Conservation (phyloP, 176 grass and related monocot genomes). For the Musa schizocarpa region DNA sequence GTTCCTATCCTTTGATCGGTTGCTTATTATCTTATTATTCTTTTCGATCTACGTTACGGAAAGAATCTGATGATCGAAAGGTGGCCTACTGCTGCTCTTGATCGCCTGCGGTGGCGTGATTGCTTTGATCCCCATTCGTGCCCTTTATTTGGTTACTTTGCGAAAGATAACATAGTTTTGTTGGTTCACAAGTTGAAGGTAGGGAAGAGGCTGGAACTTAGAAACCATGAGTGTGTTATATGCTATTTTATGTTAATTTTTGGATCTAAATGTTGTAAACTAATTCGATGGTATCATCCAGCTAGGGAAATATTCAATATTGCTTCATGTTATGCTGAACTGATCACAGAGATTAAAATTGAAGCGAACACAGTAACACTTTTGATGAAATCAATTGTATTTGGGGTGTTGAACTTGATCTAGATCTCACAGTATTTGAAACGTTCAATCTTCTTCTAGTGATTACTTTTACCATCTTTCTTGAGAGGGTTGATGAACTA, state of each 20-base stretch:
- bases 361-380: too few species aligned
- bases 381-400: too few species aligned
- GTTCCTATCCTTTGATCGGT: too few species aligned
- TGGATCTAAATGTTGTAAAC: background rate
- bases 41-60: background rate
- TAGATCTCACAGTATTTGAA: background rate
- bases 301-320: too few species aligned
- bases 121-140: background rate
- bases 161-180: background rate
- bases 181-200: too few species aligned
- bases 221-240: background rate
- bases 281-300: too few species aligned
- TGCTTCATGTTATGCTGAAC: too few species aligned
- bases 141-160: background rate
- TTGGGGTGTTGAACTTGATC: background rate
- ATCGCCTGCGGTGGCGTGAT: background rate
- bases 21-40: background rate
- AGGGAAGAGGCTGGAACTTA: background rate
- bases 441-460: background rate
- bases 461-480: background rate
- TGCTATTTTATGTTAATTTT: background rate
- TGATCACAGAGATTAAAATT: too few species aligned
- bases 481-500: background rate
- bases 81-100: background rate
- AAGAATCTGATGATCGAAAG: background rate